These are phyloP conservation scores for Cardamine occulta DNA, from an alignment of 345 rosid genomes.

Conservation along the genomic window DNA sequence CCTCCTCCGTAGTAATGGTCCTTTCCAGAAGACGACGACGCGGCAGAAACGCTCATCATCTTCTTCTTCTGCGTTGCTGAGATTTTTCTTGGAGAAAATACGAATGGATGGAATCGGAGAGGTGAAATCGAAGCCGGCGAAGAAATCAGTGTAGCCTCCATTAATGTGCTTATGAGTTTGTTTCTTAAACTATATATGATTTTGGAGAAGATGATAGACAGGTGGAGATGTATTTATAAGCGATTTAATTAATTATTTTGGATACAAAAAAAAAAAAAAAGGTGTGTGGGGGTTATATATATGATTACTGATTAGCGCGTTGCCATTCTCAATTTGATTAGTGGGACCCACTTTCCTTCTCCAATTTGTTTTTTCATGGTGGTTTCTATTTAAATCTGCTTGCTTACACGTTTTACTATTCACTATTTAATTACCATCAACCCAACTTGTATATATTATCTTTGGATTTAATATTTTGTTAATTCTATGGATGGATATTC, in stretches of 20 bases:
- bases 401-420: conserved; percentile 19
- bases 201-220: conserved; percentile 27
- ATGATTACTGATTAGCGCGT: conserved; percentile 34
- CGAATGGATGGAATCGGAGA: conserved; percentile 24
- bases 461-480: neutral
- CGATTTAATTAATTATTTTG: neutral
- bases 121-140: conserved; percentile 15
- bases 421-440: neutral
- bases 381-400: conserved; percentile 1
- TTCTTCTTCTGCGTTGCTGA: neutral
- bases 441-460: neutral
- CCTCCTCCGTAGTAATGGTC: conserved; percentile 37
- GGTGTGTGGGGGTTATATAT: neutral
- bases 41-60: conserved; percentile 2
- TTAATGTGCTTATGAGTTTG: neutral
- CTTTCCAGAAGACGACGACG: neutral
- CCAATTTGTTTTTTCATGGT: neutral
- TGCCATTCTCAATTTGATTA: neutral
- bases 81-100: neutral
- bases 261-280: neutral
- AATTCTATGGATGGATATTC: neutral
- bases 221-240: conserved; percentile 39
- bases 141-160: conserved; percentile 38
- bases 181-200: neutral
- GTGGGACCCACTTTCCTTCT: conserved; percentile 16